Evolutionary conservation across 2,329 filamentous ascomycete genomes (phyloP), one percentile per base, ranked within the genome.

Genomic region (Microdochium bolleyi): DNA sequence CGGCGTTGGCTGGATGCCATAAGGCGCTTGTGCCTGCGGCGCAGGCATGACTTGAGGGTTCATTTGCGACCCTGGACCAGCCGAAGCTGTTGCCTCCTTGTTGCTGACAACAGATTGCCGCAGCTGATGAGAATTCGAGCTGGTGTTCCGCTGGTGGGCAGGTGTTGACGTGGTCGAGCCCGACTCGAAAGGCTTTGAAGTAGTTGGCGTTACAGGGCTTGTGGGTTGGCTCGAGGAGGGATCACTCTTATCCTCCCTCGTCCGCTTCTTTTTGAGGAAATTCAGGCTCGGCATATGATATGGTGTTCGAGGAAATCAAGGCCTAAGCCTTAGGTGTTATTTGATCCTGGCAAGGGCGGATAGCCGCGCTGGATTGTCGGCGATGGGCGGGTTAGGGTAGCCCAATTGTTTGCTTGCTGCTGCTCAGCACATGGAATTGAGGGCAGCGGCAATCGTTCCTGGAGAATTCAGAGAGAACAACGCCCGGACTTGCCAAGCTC

Each of bases 201-300:
- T 74, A 57, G 78, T 77, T 55, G 82, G 78, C 55, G 83, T 84
- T 62, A 83, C 74, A 55, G 82, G 80, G 64, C 82, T 85, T 59
- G 78, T 79, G 61, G 82, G 78, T 68, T 87, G 80, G 66, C 80
- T 87, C 60, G 78, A 78, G 64, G 84, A 78, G 65, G 84, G 80
- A 69, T 89, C 84, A 68, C 82, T 78, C 68, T 85, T 82, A 67
- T 84, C 88, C 77, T 96, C 91, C 83, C 91, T 95, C 75, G 91
- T 95, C 83, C 91, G 87, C 82, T 95, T 96, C 83, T 96, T 97
- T 83, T 96, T 96, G 70, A 97, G 84, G 69, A 96, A 91, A 73
- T 90, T 90, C 78, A 96, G 83, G 72, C 83, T 89, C 85, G 92
- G 94, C 94, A 99, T 97, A 67, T 65, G 70, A 62, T 61, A 63